phyloP scores from a whole-genome alignment of 768 basidiomycete species.

The Amanita thiersii region DNA sequence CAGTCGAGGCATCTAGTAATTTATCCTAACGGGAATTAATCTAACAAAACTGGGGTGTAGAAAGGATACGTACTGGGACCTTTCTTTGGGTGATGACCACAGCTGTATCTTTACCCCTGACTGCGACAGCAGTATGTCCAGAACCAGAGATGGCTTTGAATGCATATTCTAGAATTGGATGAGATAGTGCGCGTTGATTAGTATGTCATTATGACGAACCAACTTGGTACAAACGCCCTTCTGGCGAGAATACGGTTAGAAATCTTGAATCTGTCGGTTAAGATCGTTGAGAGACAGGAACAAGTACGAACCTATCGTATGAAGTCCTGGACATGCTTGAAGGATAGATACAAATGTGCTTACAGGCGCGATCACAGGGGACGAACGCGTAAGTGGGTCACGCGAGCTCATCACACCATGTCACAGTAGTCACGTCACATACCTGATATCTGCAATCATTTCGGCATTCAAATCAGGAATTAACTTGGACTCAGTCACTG shows the following conservation, averaged over 20 bases:
- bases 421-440: constrained; percentile 1
- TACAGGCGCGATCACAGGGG: not conserved
- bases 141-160: constrained; percentile 99
- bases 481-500: too few relatives aligned
- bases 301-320: constrained; percentile 67
- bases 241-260: constrained; percentile 94
- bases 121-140: constrained; percentile 88
- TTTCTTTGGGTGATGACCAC: constrained; percentile 99
- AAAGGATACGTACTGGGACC: constrained; percentile 67
- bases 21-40: constrained; percentile 63
- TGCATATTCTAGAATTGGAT: constrained; percentile 71
- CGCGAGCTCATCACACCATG: constrained; percentile 27
- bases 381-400: constrained; percentile 53
- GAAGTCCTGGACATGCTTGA: constrained; percentile 85
- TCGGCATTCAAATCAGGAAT: too few relatives aligned
- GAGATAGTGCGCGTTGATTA: constrained; percentile 11
- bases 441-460: too few relatives aligned
- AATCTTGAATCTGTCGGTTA: constrained; percentile 44
- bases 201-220: constrained; percentile 42
- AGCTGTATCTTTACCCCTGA: constrained; percentile 89
- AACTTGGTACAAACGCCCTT: constrained; percentile 98
- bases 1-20: constrained; percentile 86
- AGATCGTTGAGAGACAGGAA: not conserved
- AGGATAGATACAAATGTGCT: constrained; percentile 16
- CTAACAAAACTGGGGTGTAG: not conserved